Conservation (phyloP, 306 rosid genomes). For the Purshia tridentata region DNA sequence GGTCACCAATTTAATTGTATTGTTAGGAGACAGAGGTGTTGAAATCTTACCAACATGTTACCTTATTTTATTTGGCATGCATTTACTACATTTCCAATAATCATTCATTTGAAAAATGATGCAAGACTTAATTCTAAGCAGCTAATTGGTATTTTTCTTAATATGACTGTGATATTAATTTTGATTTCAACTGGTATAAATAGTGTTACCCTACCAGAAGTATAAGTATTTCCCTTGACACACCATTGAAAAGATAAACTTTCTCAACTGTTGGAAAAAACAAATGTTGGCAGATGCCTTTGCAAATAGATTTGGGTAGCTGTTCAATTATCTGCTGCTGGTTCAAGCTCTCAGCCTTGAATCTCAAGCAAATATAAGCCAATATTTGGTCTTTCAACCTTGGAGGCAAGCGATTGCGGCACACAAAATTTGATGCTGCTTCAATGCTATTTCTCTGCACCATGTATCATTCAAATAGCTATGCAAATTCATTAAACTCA, state of each 20-base stretch:
- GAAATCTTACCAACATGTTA: not conserved
- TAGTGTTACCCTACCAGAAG: conserved; percentile 41
- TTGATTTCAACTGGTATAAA: not conserved
- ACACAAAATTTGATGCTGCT: conserved; percentile 80
- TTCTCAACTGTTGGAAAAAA: conserved; percentile 61
- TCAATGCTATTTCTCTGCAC: conserved; percentile 79
- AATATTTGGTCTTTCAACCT: conserved; percentile 70
- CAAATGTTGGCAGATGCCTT: conserved; percentile 68
- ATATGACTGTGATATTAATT: too few relatives aligned
- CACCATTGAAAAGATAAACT: conserved; percentile 75
- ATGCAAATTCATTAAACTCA: too few relatives aligned
- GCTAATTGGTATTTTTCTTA: not conserved
- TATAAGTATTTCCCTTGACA: conserved; percentile 61
- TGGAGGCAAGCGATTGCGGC: conserved; percentile 69
- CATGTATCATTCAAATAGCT: too few relatives aligned
- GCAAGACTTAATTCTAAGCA: too few relatives aligned
- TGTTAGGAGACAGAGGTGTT: not conserved
- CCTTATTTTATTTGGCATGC: too few relatives aligned
- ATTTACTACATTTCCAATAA: too few relatives aligned
- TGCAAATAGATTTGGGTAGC: conserved; percentile 81
- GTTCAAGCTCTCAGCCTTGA: conserved; percentile 86
- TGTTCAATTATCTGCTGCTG: conserved; percentile 77
- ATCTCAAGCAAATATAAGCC: conserved; percentile 91
- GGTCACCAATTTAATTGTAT: not conserved
- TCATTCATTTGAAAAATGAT: too few relatives aligned